Evolutionary conservation across 768 basidiomycete species (phyloP).

Genomic region (Amanita subjunquillea): DNA sequence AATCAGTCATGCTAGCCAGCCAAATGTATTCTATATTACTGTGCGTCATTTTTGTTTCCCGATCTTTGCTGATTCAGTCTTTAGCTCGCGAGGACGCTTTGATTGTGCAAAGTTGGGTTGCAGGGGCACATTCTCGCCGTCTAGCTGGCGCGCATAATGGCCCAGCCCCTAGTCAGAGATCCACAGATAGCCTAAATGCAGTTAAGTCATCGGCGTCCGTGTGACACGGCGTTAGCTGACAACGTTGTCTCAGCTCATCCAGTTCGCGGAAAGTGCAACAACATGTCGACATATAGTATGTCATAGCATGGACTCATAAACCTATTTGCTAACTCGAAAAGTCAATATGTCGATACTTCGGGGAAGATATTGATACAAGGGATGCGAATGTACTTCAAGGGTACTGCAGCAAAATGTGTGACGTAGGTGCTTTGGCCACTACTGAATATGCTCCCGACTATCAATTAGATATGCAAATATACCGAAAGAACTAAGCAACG

Average conservation of each 20-base stretch:
- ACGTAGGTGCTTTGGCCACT: slow-evolving; percentile 35
- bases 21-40: slow-evolving; percentile 78
- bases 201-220: slow-evolving; percentile 26
- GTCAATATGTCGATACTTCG: slow-evolving; percentile 77
- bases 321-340: slow-evolving; percentile 14
- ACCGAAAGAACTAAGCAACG: slow-evolving; percentile 52
- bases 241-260: slow-evolving; percentile 19
- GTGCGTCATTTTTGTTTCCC: slow-evolving; percentile 26
- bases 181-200: slow-evolving; percentile 49
- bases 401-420: slow-evolving; percentile 74
- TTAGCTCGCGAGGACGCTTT: slow-evolving; percentile 69
- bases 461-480: slow-evolving; percentile 61
- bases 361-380: slow-evolving; percentile 47
- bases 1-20: slow-evolving; percentile 39
- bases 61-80: background rate
- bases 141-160: slow-evolving; percentile 33
- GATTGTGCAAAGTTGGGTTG: slow-evolving; percentile 42
- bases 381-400: slow-evolving; percentile 31
- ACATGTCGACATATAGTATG: slow-evolving; percentile 67
- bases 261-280: slow-evolving; percentile 47
- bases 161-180: slow-evolving; percentile 58
- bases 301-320: background rate
- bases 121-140: slow-evolving; percentile 34
- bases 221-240: background rate
- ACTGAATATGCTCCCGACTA: background rate